phyloP scores from a whole-genome alignment of 768 basidiomycete species.

The Lactifluus rugatus region DNA sequence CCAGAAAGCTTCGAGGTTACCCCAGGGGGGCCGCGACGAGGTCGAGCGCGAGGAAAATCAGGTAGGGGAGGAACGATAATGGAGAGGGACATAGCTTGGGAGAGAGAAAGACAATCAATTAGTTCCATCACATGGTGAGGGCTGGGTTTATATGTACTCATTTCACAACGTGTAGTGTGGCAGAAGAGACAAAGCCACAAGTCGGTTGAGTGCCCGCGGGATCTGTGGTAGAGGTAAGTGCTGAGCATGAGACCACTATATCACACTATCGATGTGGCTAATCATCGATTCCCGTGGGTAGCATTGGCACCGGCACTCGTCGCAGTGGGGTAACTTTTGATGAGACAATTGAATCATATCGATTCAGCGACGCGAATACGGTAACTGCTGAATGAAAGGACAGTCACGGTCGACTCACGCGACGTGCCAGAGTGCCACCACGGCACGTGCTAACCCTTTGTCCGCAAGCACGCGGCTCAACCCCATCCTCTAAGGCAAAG shows the following conservation, averaged over 20 bases:
- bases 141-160: background rate
- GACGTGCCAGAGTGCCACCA: too few species aligned
- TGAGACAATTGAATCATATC: background rate
- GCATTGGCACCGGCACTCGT: background rate
- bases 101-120: background rate
- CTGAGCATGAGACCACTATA: background rate
- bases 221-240: background rate
- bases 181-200: constrained; percentile 1
- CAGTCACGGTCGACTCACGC: too few species aligned
- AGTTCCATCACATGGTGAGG: background rate
- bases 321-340: background rate
- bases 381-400: too few species aligned
- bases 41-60: background rate
- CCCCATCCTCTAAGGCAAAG: too few species aligned
- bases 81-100: constrained; percentile 3
- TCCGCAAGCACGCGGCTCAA: background rate
- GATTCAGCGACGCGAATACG: background rate
- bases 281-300: background rate
- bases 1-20: background rate
- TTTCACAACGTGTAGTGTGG: constrained; percentile 1
- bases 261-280: background rate
- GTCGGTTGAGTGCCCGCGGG: background rate
- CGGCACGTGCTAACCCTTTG: too few species aligned
- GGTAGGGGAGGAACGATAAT: background rate
- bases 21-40: background rate